Evolutionary conservation across 495 filamentous ascomycete species (phyloP).

Genomic region (Lasiosphaeriaceae sp.): DNA sequence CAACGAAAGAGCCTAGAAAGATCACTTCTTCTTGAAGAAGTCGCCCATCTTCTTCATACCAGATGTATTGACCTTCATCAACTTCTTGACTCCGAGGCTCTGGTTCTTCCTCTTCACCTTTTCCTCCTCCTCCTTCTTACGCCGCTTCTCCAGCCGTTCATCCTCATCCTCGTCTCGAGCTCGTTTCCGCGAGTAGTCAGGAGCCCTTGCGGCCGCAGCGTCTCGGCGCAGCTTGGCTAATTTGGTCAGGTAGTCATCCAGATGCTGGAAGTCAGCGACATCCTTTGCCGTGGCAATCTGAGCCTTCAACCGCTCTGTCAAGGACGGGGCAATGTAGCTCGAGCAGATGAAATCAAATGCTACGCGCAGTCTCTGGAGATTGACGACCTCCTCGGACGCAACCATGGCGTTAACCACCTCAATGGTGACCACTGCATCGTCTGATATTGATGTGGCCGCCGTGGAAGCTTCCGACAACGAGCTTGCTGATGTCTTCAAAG

Average conservation of each 20-base stretch:
- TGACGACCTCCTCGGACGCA: conserved; percentile 47
- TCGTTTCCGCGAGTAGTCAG: conserved; percentile 76
- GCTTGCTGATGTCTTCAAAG: conserved; percentile 34
- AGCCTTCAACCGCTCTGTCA: conserved; percentile 47
- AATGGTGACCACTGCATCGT: conserved; percentile 14
- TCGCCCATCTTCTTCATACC: conserved; percentile 98
- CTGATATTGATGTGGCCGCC: conserved; percentile 39
- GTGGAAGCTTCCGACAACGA: conserved; percentile 39
- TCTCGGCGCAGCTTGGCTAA: conserved; percentile 64
- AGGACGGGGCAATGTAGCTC: conserved; percentile 58
- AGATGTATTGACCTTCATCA: conserved; percentile 82
- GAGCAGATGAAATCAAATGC: conserved; percentile 73
- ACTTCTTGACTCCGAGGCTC: conserved; percentile 67
- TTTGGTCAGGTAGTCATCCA: conserved; percentile 63
- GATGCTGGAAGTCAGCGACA: conserved; percentile 59
- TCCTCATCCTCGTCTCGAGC: conserved; percentile 69
- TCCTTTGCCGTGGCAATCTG: conserved; percentile 39
- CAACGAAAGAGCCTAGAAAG: neutral
- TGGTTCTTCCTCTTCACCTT: conserved; percentile 62
- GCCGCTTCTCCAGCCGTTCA: conserved; percentile 72
- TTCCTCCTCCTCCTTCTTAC: conserved; percentile 60
- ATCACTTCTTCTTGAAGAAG: conserved; percentile 75
- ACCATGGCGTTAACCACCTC: conserved; percentile 43
- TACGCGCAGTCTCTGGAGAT: conserved; percentile 68
- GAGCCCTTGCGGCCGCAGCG: conserved; percentile 59